Percentiles rank a stretch among this genome's conserved stretches.
phyloP scores from a whole-genome alignment of 345 rosid genomes.

The Eucalyptus erythrocorys region DNA sequence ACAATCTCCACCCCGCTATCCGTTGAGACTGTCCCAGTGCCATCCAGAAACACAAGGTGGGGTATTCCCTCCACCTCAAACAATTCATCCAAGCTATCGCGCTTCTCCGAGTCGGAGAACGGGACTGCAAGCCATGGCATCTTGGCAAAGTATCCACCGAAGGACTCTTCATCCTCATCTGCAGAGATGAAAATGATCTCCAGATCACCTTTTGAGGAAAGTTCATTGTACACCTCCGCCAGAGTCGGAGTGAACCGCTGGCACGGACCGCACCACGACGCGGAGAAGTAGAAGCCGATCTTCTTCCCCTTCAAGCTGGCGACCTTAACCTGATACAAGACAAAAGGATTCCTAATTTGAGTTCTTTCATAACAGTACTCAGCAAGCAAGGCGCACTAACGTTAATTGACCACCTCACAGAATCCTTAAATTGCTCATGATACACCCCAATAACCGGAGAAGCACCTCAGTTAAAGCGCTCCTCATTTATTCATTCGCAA shows the following conservation, averaged over 20 bases:
- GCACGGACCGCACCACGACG: constrained; percentile 84
- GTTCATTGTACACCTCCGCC: constrained; percentile 39
- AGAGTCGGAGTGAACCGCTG: constrained; percentile 48
- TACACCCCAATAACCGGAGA: too few species aligned
- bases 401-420: not conserved
- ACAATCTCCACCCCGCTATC: constrained; percentile 31
- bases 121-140: constrained; percentile 1
- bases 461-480: not conserved
- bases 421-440: too few species aligned
- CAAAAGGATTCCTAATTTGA: too few species aligned
- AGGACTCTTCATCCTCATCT: constrained; percentile 17
- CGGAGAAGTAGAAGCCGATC: constrained; percentile 73
- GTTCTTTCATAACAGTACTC: too few species aligned
- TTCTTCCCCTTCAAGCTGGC: constrained; percentile 67
- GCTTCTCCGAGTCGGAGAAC: constrained; percentile 41
- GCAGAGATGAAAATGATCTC: constrained; percentile 16
- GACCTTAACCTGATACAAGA: constrained; percentile 41
- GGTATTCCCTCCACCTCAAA: constrained; percentile 66
- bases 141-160: constrained; percentile 5
- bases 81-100: constrained; percentile 25
- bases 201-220: constrained; percentile 6
- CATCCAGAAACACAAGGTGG: constrained; percentile 52
- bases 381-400: too few species aligned
- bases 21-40: constrained; percentile 29
- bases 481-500: too few species aligned